A percentile compares a stretch with the other conserved stretches of the same genome.
phyloP scores from a whole-genome alignment of 1,284 basidiomycete species.

The Ustilago bromivora region DNA sequence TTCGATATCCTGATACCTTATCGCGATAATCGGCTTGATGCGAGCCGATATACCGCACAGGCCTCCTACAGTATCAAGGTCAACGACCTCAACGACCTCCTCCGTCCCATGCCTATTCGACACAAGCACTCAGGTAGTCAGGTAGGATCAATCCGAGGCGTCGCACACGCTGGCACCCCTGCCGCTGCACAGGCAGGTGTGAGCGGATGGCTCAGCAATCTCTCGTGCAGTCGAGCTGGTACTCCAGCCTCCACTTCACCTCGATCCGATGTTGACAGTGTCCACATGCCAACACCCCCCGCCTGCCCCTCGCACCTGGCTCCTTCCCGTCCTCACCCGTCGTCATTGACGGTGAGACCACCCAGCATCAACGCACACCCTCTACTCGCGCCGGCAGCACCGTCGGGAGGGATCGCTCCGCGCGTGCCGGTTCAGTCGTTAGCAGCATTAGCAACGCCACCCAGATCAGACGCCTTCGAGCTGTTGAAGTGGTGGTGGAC shows the following conservation, averaged over 20 bases:
- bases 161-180: not conserved
- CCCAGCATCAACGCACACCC: not conserved
- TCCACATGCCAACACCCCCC: conserved; percentile 8
- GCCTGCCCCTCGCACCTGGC: not conserved
- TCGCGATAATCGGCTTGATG: conserved; percentile 8
- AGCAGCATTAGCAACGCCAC: not conserved
- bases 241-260: not conserved
- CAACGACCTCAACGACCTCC: conserved; percentile 11
- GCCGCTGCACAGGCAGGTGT: not conserved
- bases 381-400: conserved; percentile 6
- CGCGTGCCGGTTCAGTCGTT: conserved; percentile 1
- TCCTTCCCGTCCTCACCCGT: conserved; percentile 1
- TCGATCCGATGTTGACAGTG: not conserved
- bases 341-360: conserved; percentile 11
- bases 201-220: not conserved
- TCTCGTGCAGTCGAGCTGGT: not conserved
- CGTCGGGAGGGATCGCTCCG: not conserved
- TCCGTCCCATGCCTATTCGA: not conserved
- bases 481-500: too few relatives aligned
- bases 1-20: too few relatives aligned
- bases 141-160: not conserved
- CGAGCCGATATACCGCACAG: not conserved
- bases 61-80: conserved; percentile 6
- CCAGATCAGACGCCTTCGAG: not conserved
- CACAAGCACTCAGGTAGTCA: conserved; percentile 4